Evolutionary conservation across 2,329 filamentous ascomycete genomes (phyloP), one percentile per base, ranked within the genome.

Genomic region (Cytospora mali): DNA sequence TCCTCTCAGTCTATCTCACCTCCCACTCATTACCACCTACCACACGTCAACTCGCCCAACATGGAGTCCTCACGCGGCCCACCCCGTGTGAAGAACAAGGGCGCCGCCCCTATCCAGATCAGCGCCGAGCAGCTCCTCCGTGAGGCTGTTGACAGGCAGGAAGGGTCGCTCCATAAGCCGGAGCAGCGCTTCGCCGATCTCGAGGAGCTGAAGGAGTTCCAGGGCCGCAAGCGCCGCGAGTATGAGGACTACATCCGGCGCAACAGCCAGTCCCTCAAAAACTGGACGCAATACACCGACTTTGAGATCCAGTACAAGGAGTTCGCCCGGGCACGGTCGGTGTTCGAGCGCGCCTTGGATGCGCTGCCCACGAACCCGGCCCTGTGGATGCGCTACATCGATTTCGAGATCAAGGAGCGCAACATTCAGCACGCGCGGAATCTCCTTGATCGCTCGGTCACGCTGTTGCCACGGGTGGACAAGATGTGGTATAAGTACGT

Each of bases 401-500:
- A 99, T 79, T 87, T 92, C 53, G 95, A 66, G 82, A 97, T 99
- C 90, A 96, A 96, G 78, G 89, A 83, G 66, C 83, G 93, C 68
- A 97, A 97, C 74, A 97, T 99, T 81, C 97, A 97, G 75, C 94
- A 98, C 82, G 93, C 95, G 35, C 84, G 95, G 63, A 99, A 99
- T 74, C 78, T 99, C 57, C 85, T 99, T 58, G 95, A 99, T 75
- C 89, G 95, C 61, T 93, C 95, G n/a, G 92, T 98, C 58, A 93
- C 93, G 0, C 91, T 96, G 61, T 80, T 97, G 46, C 95, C 95
- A 6, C 84, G 95, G 62, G 86, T 98, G 48, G 93, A 98, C 75
- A 98, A 98, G 81, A 80, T 99, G 35, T 99, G 95, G 95, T 99
- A 97, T 81, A 98, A 98, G 75, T 99, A 97, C 80, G 92, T 96